Conservation (phyloP, 495 filamentous ascomycete genomes). For the Cercophora sp. region DNA sequence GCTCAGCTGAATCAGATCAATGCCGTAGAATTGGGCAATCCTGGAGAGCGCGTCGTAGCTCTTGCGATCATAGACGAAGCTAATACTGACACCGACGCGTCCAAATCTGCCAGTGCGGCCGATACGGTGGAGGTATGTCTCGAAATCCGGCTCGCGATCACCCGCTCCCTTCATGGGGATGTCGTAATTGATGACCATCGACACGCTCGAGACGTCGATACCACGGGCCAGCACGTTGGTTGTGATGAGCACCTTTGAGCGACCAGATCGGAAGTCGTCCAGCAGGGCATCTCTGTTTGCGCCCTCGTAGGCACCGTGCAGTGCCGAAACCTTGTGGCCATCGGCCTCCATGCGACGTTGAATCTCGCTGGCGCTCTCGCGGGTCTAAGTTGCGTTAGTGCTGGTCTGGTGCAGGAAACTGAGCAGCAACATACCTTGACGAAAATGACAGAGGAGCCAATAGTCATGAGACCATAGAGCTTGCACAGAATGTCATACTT, state of each 20-base stretch:
- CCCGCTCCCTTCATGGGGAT: slow-evolving; percentile 56
- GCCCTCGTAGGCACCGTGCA: slow-evolving; percentile 84
- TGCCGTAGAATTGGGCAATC: slow-evolving; percentile 67
- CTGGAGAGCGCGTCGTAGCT: slow-evolving; percentile 70
- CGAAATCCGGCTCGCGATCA: slow-evolving; percentile 62
- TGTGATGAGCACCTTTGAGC: slow-evolving; percentile 95
- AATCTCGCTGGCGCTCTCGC: slow-evolving; percentile 75
- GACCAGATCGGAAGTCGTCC: slow-evolving; percentile 78
- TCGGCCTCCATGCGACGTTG: slow-evolving; percentile 79
- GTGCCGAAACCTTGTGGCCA: slow-evolving; percentile 82
- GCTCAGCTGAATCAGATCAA: slow-evolving; percentile 48
- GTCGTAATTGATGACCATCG: slow-evolving; percentile 96
- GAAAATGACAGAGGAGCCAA: slow-evolving; percentile 97
- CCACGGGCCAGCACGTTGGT: slow-evolving; percentile 96
- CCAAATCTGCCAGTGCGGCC: slow-evolving; percentile 96
- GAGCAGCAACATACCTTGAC: slow-evolving; percentile 61
- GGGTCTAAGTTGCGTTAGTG: slow-evolving; percentile 53
- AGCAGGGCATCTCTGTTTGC: slow-evolving; percentile 78
- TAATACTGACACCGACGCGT: slow-evolving; percentile 92
- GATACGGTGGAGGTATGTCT: slow-evolving; percentile 98
- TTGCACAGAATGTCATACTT: slow-evolving; percentile 87
- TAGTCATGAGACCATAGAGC: slow-evolving; percentile 91
- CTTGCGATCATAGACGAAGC: slow-evolving; percentile 75
- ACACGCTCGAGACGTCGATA: slow-evolving; percentile 94
- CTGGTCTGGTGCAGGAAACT: not conserved